phyloP scores from a whole-genome alignment of 2,329 filamentous ascomycete genomes.

The Fusarium camptoceras region DNA sequence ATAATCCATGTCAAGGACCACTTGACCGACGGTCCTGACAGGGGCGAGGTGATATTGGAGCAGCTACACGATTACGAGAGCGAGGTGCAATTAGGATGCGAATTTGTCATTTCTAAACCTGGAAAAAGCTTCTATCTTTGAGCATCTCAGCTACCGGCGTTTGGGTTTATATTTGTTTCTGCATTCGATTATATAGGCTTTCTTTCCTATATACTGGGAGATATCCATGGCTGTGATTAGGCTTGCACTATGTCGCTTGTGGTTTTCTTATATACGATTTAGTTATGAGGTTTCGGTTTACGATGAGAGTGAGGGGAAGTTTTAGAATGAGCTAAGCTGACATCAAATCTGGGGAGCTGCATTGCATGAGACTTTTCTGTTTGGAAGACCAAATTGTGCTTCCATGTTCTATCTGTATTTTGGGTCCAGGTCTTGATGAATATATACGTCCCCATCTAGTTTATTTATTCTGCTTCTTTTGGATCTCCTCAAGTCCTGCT shows the following conservation, averaged over 20 bases:
- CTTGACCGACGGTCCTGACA: conserved; percentile 75
- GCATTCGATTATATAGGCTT: conserved; percentile 20
- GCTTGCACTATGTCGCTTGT: conserved; percentile 22
- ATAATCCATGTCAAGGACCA: conserved; percentile 96
- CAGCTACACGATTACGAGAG: conserved; percentile 76
- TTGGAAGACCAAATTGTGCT: neutral
- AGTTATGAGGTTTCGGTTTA: conserved; percentile 5
- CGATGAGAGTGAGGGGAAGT: conserved; percentile 1
- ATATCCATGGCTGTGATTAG: conserved; percentile 14
- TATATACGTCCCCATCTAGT: conserved; percentile 12
- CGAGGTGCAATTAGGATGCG: conserved; percentile 77
- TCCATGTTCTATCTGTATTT: conserved; percentile 19
- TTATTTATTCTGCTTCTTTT: conserved; percentile 39
- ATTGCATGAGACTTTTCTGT: conserved; percentile 1
- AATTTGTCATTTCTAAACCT: conserved; percentile 77
- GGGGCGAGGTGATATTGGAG: conserved; percentile 73
- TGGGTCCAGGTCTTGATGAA: conserved; percentile 8
- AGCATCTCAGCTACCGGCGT: conserved; percentile 21
- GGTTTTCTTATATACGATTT: conserved; percentile 3
- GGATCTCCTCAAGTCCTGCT: conserved; percentile 68
- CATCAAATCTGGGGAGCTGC: conserved; percentile 1
- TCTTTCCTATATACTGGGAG: conserved; percentile 19
- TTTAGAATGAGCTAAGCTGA: neutral
- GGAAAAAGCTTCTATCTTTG: conserved; percentile 71
- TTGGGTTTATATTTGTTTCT: conserved; percentile 14